phyloP scores from a whole-genome alignment of 2,329 filamentous ascomycete genomes.

The Fusarium neocosmosporiellum region DNA sequence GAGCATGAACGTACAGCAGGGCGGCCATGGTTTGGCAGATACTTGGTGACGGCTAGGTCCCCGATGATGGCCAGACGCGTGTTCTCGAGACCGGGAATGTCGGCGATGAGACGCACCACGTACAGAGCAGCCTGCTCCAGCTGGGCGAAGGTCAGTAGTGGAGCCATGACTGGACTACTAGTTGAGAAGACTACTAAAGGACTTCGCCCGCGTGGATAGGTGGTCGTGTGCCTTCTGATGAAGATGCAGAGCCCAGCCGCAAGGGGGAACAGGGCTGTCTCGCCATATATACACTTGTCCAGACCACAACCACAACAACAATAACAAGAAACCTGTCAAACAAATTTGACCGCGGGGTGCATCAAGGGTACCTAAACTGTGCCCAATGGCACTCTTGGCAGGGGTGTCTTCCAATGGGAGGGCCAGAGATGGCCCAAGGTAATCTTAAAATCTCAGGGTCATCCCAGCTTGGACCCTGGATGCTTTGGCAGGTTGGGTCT shows the following conservation, averaged over 20 bases:
- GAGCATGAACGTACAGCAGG: constrained; percentile 25
- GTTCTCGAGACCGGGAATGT: constrained; percentile 43
- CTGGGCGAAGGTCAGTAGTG: constrained; percentile 43
- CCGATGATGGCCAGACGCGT: constrained; percentile 44
- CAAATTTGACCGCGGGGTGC: constrained; percentile 16
- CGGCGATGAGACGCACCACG: constrained; percentile 85
- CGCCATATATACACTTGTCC: constrained; percentile 21
- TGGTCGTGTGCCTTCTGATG: neutral
- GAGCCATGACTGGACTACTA: constrained; percentile 36
- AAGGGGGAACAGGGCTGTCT: neutral
- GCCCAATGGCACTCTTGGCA: constrained; percentile 12
- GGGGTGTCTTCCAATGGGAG: constrained; percentile 28
- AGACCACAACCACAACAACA: neutral
- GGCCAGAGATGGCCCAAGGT: constrained; percentile 12
- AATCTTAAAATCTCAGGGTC: constrained; percentile 36
- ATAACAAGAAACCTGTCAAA: neutral
- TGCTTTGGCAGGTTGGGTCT: constrained; percentile 18
- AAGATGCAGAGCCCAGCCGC: neutral
- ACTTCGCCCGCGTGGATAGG: constrained; percentile 28
- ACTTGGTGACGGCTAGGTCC: constrained; percentile 43
- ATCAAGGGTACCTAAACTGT: constrained; percentile 31
- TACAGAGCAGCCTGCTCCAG: constrained; percentile 84
- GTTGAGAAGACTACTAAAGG: constrained; percentile 27
- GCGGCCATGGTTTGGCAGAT: constrained; percentile 34
- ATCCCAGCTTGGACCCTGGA: constrained; percentile 20